Percentiles rank a stretch among this genome's conserved stretches.
phyloP scores from a whole-genome alignment of 805 yeast genomes.

The Hermanozyma aechmeae region DNA sequence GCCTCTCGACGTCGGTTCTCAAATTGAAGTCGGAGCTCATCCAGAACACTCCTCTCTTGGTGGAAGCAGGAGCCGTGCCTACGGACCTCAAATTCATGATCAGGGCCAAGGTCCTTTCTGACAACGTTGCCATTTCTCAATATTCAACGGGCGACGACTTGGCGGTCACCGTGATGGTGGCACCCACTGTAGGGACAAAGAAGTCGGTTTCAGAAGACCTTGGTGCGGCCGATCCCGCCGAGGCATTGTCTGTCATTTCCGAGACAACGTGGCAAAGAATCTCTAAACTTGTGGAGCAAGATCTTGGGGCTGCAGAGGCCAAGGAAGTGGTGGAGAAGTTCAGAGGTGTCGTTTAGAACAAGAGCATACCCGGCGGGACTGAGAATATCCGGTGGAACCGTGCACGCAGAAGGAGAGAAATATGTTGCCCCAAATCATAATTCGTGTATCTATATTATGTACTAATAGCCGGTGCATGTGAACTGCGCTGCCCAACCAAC shows the following conservation, averaged over 20 bases:
- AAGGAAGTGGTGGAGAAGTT: slow-evolving; percentile 20
- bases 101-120: slow-evolving; percentile 56
- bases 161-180: slow-evolving; percentile 11
- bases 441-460: too few species aligned
- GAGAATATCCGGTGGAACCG: too few species aligned
- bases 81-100: slow-evolving; percentile 41
- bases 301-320: slow-evolving; percentile 17
- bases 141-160: slow-evolving; percentile 8
- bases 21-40: slow-evolving; percentile 30
- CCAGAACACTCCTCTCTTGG: slow-evolving; percentile 16
- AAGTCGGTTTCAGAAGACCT: too few species aligned
- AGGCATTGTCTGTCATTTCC: too few species aligned
- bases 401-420: too few species aligned
- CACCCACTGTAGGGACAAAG: neutral
- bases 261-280: slow-evolving; percentile 39
- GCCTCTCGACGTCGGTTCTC: slow-evolving; percentile 21
- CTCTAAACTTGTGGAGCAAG: slow-evolving; percentile 20
- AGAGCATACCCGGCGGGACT: too few species aligned
- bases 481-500: too few species aligned
- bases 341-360: too few species aligned
- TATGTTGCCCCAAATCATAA: too few species aligned
- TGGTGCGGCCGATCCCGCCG: too few species aligned
- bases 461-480: too few species aligned
- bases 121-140: slow-evolving; percentile 30
- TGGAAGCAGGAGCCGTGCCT: slow-evolving; percentile 19